phyloP scores from a whole-genome alignment of 768 basidiomycete genomes.

The Mycena leptocephala region DNA sequence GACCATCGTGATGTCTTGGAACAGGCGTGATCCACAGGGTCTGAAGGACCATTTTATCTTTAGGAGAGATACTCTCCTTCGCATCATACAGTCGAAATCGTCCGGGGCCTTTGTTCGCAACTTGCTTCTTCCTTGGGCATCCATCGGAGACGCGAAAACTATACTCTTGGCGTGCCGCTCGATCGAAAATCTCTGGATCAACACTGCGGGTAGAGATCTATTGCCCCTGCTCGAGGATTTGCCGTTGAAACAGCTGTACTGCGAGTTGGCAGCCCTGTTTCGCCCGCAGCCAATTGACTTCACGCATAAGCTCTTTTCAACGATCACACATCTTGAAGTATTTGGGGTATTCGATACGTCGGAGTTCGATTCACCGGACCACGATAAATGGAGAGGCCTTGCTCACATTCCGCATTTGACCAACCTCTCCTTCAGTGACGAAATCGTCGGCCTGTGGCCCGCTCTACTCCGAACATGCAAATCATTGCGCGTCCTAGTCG shows the following conservation, averaged over 20 bases:
- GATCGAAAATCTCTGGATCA: conserved; percentile 8
- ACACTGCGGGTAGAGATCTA: background rate
- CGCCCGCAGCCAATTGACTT: background rate
- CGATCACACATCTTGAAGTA: conserved; percentile 2
- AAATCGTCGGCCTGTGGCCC: background rate
- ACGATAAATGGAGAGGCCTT: background rate
- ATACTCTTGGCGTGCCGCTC: background rate
- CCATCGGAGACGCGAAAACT: background rate
- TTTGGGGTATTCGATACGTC: background rate
- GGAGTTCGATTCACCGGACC: background rate
- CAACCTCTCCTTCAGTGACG: background rate
- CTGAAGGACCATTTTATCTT: background rate
- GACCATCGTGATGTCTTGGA: background rate
- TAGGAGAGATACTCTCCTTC: background rate
- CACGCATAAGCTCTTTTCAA: background rate
- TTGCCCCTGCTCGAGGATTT: background rate
- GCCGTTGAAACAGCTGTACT: background rate
- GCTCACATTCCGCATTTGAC: conserved; percentile 7
- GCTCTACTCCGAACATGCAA: no score
- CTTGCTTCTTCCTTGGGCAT: background rate
- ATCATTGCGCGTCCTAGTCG: background rate
- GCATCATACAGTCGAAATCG: background rate
- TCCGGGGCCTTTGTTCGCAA: background rate
- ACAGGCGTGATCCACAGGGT: background rate
- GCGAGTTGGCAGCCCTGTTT: background rate